Conservation (phyloP, 306 rosid species). For the Glycine soja region DNA sequence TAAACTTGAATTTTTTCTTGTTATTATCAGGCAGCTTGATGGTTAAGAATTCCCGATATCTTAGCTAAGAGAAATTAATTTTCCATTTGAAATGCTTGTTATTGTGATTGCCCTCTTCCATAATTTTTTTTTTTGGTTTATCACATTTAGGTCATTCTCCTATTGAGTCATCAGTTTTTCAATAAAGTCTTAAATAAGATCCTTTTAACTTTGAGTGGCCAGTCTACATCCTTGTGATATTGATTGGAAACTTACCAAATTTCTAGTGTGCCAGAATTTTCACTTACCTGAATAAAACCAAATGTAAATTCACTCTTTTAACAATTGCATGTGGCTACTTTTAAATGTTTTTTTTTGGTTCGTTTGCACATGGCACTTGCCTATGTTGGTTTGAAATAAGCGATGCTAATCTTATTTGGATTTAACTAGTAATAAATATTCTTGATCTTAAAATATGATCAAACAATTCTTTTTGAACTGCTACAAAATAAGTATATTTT, state of each 20-base stretch:
- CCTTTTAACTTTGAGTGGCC: conserved; percentile 1
- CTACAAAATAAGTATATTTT: neutral
- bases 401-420: neutral
- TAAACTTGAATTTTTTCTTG: neutral
- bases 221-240: neutral
- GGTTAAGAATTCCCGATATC: neutral
- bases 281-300: neutral
- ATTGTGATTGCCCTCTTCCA: neutral
- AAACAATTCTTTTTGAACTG: neutral
- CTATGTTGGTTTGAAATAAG: neutral
- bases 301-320: neutral
- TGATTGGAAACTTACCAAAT: neutral
- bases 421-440: neutral
- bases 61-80: neutral
- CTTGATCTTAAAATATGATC: conserved; percentile 6
- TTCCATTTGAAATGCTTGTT: neutral
- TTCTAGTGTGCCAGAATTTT: neutral
- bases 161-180: neutral
- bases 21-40: neutral
- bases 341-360: neutral
- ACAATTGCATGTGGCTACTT: conserved; percentile 16
- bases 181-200: neutral
- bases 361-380: neutral
- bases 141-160: neutral
- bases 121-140: neutral